Conservation (phyloP, 2,329 filamentous ascomycete genomes). For the Fusarium multiceps region DNA sequence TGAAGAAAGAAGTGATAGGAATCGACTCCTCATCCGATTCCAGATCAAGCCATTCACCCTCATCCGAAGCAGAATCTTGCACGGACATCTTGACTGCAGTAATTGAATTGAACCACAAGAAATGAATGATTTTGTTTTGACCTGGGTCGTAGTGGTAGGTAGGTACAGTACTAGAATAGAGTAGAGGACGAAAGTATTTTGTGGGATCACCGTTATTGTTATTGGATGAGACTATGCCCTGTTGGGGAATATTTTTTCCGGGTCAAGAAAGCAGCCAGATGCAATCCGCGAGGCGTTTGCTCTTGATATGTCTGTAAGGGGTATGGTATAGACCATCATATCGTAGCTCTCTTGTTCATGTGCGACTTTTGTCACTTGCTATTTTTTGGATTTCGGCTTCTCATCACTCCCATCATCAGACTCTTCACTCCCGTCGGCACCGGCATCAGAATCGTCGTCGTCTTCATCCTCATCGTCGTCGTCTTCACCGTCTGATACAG, state of each 20-base stretch:
- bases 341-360: constrained; percentile 21
- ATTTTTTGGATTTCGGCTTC: constrained; percentile 7
- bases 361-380: background rate
- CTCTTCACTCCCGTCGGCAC: constrained; percentile 39
- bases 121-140: constrained; percentile 43
- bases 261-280: constrained; percentile 36
- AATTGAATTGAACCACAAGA: constrained; percentile 53
- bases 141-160: background rate
- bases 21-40: constrained; percentile 73
- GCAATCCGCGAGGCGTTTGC: constrained; percentile 46
- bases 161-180: background rate
- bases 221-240: constrained; percentile 52
- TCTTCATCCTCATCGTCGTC: constrained; percentile 70
- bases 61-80: constrained; percentile 51
- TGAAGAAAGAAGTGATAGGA: constrained; percentile 74
- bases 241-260: constrained; percentile 41
- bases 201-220: constrained; percentile 51
- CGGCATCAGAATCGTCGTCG: constrained; percentile 47
- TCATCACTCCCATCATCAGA: constrained; percentile 20
- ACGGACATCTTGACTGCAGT: constrained; percentile 43
- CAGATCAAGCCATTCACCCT: constrained; percentile 63
- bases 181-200: constrained; percentile 40
- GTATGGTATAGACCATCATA: constrained; percentile 26
- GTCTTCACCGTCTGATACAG: constrained; percentile 81
- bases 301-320: constrained; percentile 46